A percentile compares a stretch with the other conserved stretches of the same genome.
These are phyloP conservation scores for Saccharomyces hybrid DNA, from an alignment of 1,139 yeast genomes.

Conservation along the genomic window DNA sequence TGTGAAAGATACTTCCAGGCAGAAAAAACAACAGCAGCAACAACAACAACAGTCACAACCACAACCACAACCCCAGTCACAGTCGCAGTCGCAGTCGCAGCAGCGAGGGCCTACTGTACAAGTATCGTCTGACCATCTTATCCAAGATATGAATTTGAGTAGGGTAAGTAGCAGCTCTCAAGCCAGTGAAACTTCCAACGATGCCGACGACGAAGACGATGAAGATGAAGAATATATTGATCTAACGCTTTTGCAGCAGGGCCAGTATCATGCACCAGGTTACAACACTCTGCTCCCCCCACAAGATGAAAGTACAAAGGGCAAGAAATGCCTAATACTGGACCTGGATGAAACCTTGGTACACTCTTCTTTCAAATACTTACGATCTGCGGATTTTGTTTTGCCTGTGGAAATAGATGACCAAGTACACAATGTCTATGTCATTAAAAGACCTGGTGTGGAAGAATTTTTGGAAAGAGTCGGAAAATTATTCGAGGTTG, in stretches of 20 bases:
- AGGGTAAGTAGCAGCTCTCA: neutral
- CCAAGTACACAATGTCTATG: slow-evolving; percentile 87
- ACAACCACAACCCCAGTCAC: neutral
- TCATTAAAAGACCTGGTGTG: slow-evolving; percentile 93
- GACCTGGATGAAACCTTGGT: slow-evolving; percentile 95
- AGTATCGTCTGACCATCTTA: neutral
- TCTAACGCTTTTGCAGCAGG: slow-evolving; percentile 55
- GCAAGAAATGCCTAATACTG: slow-evolving; percentile 76
- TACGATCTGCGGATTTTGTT: slow-evolving; percentile 88
- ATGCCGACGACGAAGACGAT: slow-evolving; percentile 4
- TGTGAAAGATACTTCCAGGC: neutral
- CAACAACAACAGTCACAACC: neutral
- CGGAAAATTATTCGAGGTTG: slow-evolving; percentile 84
- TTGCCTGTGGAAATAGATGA: slow-evolving; percentile 86
- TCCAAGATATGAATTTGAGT: neutral
- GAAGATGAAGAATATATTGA: slow-evolving; percentile 34
- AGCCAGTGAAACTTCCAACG: neutral
- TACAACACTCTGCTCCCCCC: slow-evolving; percentile 59
- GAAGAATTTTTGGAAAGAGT: slow-evolving; percentile 80
- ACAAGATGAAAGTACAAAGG: slow-evolving; percentile 33
- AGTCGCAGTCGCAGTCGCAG: neutral
- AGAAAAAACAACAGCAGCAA: neutral
- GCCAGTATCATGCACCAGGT: slow-evolving; percentile 50
- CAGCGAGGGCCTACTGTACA: neutral
- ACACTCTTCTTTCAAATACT: slow-evolving; percentile 85